Evolutionary conservation across 2,329 filamentous ascomycete genomes (phyloP).

Genomic region (Exophiala sp.): DNA sequence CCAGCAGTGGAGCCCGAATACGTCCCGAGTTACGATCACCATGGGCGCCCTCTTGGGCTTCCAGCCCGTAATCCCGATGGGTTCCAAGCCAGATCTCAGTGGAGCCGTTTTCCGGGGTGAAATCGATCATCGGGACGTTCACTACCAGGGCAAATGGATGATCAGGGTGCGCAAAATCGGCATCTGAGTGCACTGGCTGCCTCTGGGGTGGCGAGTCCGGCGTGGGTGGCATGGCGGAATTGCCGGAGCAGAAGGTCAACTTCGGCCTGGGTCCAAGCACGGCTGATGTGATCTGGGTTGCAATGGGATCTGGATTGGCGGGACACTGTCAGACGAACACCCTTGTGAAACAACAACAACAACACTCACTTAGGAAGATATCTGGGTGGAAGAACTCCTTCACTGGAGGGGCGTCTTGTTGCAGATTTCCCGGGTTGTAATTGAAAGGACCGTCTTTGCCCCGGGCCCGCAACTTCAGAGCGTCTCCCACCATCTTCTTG

Average conservation of each 20-base stretch:
- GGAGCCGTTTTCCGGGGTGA: slow-evolving; percentile 49
- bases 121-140: slow-evolving; percentile 50
- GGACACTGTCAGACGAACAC: no score
- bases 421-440: no score
- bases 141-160: slow-evolving; percentile 53
- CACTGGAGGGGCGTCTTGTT: no score
- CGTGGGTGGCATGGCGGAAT: slow-evolving; percentile 51
- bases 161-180: slow-evolving; percentile 51
- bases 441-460: no score
- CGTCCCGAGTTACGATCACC: slow-evolving; percentile 50
- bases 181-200: slow-evolving; percentile 56
- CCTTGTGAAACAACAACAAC: no score
- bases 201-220: slow-evolving; percentile 37
- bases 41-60: slow-evolving; percentile 46
- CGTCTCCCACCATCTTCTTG: no score
- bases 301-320: slow-evolving; percentile 44
- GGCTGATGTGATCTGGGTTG: slow-evolving; percentile 40
- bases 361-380: no score
- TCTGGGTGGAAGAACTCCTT: no score
- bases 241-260: slow-evolving; percentile 55
- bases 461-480: no score
- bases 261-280: slow-evolving; percentile 51
- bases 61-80: slow-evolving; percentile 36
- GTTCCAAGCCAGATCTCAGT: slow-evolving; percentile 58
- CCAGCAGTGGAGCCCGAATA: slow-evolving; percentile 38